Evolutionary conservation across 148 eudicot genomes (phyloP), one percentile per base, ranked within the genome.

Genomic region (Bassia scoparia): DNA sequence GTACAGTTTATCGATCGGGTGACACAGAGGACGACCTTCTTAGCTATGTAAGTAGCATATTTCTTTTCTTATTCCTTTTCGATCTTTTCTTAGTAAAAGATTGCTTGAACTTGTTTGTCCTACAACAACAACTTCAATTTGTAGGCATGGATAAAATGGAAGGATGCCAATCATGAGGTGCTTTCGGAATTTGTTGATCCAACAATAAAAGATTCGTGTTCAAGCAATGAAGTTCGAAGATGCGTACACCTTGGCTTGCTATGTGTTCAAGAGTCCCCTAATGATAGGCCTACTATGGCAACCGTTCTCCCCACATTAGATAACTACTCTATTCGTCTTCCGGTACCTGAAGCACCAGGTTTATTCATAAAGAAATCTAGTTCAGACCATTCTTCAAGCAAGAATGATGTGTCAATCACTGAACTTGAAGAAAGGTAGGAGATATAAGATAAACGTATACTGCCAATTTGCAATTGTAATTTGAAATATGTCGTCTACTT

Each of bases 171-270:
- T n/a, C n/a, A n/a, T n/a, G n/a, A n/a, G n/a, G n/a, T 50, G 43
- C 77, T 78, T 18, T 20, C 76, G 64, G 79, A 76, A 48, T 38
- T 84, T 14, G 56, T 84, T 41, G 81, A 84, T 29, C 56, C 73
- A 60, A 65, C 69, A 17, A 21, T 84, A 2, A 46, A 43, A 49
- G 67, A 76, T 13, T 73, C 87, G 31, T 73, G 46, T 49, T 74
- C 79, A 26, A 63, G 10, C 18, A 27, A 44, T 12, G 83, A 84
- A 59, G 81, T 79, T 2, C 46, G 56, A 67, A 76, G 80, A 64
- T 84, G 87, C 75, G 55, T 84, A 38, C 85, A 84, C 24, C 71
- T 84, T 29, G 85, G 83, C 2, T 70, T 87, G 44, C 64, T 87
- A 65, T 89, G 90, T 7, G 83, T 85, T 5, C 90, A 82, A 69